Evolutionary conservation across 192 early-diverging fungal genomes (phyloP), one percentile per base, ranked within the genome.

Genomic region (Coemansia sp.): DNA sequence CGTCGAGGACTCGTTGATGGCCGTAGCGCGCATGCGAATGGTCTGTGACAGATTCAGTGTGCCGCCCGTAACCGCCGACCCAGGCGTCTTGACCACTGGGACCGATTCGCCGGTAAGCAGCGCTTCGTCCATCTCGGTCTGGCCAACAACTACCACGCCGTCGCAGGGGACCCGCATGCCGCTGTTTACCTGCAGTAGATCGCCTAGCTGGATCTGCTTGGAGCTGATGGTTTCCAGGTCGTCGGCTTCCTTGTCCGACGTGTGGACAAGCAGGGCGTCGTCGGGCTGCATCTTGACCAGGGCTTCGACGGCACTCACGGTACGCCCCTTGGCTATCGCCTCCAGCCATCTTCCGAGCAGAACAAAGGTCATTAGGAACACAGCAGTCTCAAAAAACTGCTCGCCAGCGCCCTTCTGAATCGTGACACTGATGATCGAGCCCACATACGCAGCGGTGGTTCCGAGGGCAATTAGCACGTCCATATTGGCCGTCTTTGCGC

Each of bases 321-420:
- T 47, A 87, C 94, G 78, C 1, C 91, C 95, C 75, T 97, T 99
- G 58, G 97, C 95, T 56, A 90, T 73, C 61, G 94, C 92, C 68
- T 97, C 95, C 16, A 98, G 81, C 73, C 91, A 97, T 25, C 95
- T 81, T 2, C 97, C 97, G 19, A 99, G 74, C 2, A 89, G 84
- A 23, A 99, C 88, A 83, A 99, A 97, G 0, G 91, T 88, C 55
- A 99, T 91, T 52, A 99, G 74, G 73, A 91, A 92, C 34, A 89
- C 85, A 1, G 88, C 88, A 0, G 97, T 99, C 62, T 99, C 97
- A 65, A 95, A 99, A 61, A 96, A 96, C 24, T 93, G 89, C 35
- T 92, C 84, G 6, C 92, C 85, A 19, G 71, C 71, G 7, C 57
- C 62, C 28, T 86, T 62, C 14, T 81, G 62, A 25, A 76, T 54